A percentile compares a stretch with the other conserved stretches of the same genome.
These are phyloP conservation scores for Neoboletus brunneissimus DNA, from an alignment of 768 basidiomycete genomes.

Conservation along the genomic window DNA sequence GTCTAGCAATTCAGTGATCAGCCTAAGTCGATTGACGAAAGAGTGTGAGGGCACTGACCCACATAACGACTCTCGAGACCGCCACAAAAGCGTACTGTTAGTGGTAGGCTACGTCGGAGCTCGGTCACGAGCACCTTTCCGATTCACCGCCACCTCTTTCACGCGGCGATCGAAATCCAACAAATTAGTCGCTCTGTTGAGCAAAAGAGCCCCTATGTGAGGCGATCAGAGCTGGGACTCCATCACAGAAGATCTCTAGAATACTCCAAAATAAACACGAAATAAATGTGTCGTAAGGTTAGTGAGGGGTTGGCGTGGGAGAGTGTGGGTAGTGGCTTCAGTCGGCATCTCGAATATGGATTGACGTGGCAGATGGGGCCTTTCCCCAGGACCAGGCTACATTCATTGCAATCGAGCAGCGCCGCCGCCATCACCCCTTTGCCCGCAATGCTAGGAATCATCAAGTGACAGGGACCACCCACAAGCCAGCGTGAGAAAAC, in stretches of 20 bases:
- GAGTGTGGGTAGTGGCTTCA: too few relatives aligned
- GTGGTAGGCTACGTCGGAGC: neutral
- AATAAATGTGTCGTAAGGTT: neutral
- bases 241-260: too few relatives aligned
- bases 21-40: neutral
- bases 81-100: neutral
- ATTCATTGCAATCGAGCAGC: neutral
- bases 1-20: conserved; percentile 49
- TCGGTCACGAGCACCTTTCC: neutral
- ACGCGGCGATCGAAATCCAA: conserved; percentile 21
- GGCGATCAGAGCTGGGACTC: too few relatives aligned
- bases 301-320: too few relatives aligned
- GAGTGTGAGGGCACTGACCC: conserved; percentile 25
- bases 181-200: neutral
- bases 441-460: neutral
- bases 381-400: too few relatives aligned
- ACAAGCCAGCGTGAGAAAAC: neutral
- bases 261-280: too few relatives aligned
- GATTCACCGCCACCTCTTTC: conserved; percentile 9
- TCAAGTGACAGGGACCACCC: neutral
- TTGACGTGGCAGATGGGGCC: too few relatives aligned
- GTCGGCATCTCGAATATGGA: too few relatives aligned
- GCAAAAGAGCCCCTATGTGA: neutral
- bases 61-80: conserved; percentile 22
- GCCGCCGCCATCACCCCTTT: neutral